Base-by-base conservation (phyloP, 768 basidiomycete genomes). In the Hericium alpestre region DNA sequence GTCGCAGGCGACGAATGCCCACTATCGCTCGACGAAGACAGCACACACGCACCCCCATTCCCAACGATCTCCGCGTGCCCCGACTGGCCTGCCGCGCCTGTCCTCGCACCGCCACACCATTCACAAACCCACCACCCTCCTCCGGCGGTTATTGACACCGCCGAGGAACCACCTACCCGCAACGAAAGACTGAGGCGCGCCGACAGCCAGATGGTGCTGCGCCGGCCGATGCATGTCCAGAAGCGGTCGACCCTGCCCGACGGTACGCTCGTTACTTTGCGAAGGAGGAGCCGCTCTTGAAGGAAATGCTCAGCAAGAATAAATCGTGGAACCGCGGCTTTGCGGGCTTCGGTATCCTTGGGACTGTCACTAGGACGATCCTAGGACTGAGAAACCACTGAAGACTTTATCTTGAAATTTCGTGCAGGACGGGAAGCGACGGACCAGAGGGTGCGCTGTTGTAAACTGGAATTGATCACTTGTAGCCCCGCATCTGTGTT, bases 1-100 rank as follows among this genome's bases (percentile, higher is more conserved):
- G 52, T 53, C 38, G 52, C 52, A n/a, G 52, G 52, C 52, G 52
- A 53, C 52, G 52, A 20, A 38, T 39, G 32, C 15, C n/a, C n/a
- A 15, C 9, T 20, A n/a, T n/a, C n/a, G 16, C 5, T n/a, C 43
- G 43, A 46, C n/a, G 12, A 10, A 20, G 12, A 20, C 43, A 18
- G 43, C 43, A 20, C 43, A n/a, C 43, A 46, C 43, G 43, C n/a
- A 46, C n/a, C n/a, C 8, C n/a, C n/a, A 20, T 20, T 7, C 43
- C n/a, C 43, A 7, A 18, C n/a, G n/a, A n/a, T 20, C n/a, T 46
- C 43, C 43, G n/a, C n/a, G n/a, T 9, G 20, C 2, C 4, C 43
- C 43, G 9, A n/a, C 43, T n/a, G n/a, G 20, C 43, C n/a, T 20
- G 18, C 15, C 16, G 16, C 43, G 4, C 43, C 43, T n/a, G 16